phyloP scores from a whole-genome alignment of 148 eudicot species.

The Polygonum maritimum region DNA sequence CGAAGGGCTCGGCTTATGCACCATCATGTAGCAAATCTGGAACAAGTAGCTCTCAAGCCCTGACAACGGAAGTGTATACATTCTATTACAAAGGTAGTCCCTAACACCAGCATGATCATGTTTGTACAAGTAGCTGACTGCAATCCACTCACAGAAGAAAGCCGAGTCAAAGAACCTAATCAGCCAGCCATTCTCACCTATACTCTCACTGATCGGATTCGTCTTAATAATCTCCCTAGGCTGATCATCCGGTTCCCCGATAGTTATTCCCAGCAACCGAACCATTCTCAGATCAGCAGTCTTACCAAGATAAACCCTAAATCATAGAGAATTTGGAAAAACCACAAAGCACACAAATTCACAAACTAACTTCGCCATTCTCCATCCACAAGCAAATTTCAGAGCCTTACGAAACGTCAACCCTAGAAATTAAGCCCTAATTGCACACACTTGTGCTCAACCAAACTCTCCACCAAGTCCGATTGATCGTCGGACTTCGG shows the following conservation, averaged over 20 bases:
- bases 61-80: slow-evolving; percentile 87
- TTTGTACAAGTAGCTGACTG: slow-evolving; percentile 93
- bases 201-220: slow-evolving; percentile 55
- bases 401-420: background rate
- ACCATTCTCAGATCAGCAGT: slow-evolving; percentile 42
- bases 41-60: slow-evolving; percentile 93
- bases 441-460: slow-evolving; percentile 2
- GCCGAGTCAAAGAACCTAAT: slow-evolving; percentile 94
- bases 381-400: background rate
- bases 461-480: slow-evolving; percentile 4
- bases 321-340: background rate
- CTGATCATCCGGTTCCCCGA: slow-evolving; percentile 58
- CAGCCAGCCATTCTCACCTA: slow-evolving; percentile 89
- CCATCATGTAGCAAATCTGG: slow-evolving; percentile 88
- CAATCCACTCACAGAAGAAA: slow-evolving; percentile 98
- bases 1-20: slow-evolving; percentile 94
- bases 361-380: background rate
- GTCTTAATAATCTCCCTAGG: slow-evolving; percentile 86
- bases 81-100: slow-evolving; percentile 87
- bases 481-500: slow-evolving; percentile 4
- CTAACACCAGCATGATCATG: slow-evolving; percentile 90
- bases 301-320: slow-evolving; percentile 34
- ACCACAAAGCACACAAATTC: background rate
- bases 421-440: slow-evolving; percentile 1
- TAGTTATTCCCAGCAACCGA: slow-evolving; percentile 60